Base-by-base conservation (phyloP, 1,284 basidiomycete genomes). In the Cryptococcus sp. region DNA sequence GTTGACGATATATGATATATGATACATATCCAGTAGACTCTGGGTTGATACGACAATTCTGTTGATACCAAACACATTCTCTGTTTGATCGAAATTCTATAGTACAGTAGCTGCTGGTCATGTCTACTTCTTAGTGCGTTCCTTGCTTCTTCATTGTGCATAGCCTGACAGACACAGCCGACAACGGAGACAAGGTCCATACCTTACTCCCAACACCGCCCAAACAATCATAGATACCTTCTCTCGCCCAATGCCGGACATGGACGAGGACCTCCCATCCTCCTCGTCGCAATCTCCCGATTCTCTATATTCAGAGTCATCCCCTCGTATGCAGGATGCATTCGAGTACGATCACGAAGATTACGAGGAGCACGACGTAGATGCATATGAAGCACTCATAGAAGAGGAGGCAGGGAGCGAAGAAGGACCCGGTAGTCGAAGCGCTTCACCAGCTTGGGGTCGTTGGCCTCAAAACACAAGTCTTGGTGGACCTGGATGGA, bases 201-300 rank as follows among this genome's bases (percentile, higher is more conserved):
- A 37, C 41, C 50, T 47, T 44, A 56, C 48, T 11, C 61, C 52
- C 16, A 32, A 28, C 22, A 51, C 45, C 21, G 45, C 48, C 42
- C 50, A 49, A 45, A 37, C 25, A 14, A 21, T 59, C 32, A 40
- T 59, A 14, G 54, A 48, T 14, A 22, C 57, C 4, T 51, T 59
- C 32, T 34, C 32, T 34, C 32, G 16, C 32, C 16, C 16, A 34
- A 9, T 9, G 9, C 16, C 32, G 10, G 32, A 34, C 9, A 34
- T n/a, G n/a, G n/a, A 9, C 32, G 32, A 51, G 9, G 54, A 60
- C 16, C 37, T 37, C 4, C 45, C 53, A 1, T 59, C 60, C 11
- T 54, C 54, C 4, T 49, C 60, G 5, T 63, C 64, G 14, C 49
- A 61, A n/a, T 67, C 66, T 2, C 66, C 66, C 36, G 62, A 66